A percentile compares a stretch with the other conserved stretches of the same genome.
Evolutionary conservation across 306 rosid species (phyloP).

Genomic region (Cotoneaster glaucophyllus): DNA sequence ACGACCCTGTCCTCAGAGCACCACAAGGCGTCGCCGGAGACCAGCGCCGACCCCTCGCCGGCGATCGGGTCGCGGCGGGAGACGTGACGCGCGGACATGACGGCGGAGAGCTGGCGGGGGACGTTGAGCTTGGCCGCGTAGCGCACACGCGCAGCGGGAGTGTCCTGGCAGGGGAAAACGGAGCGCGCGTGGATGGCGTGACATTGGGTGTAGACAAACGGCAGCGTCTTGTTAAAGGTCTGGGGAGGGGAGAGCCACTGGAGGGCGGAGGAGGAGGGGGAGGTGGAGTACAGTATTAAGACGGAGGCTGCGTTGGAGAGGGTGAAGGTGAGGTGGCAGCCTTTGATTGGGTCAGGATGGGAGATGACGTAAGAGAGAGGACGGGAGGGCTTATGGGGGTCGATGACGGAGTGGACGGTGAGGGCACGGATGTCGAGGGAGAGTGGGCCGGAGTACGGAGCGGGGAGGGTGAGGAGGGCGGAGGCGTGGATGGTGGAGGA

Average conservation of each 20-base stretch:
- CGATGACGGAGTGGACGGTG: constrained; percentile 38
- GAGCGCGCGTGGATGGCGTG: constrained; percentile 91
- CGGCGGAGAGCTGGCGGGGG: constrained; percentile 57
- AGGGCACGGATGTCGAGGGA: constrained; percentile 79
- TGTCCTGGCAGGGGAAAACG: constrained; percentile 86
- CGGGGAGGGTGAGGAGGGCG: constrained; percentile 48
- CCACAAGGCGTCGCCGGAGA: constrained; percentile 44
- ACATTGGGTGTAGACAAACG: constrained; percentile 89
- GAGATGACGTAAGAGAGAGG: constrained; percentile 53
- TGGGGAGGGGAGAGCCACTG: constrained; percentile 85
- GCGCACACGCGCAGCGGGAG: constrained; percentile 72
- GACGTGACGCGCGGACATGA: constrained; percentile 65
- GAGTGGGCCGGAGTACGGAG: constrained; percentile 51
- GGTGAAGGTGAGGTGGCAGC: constrained; percentile 45
- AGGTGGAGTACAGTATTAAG: constrained; percentile 43
- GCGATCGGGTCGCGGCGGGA: constrained; percentile 34
- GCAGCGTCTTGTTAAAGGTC: constrained; percentile 57
- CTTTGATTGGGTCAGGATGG: constrained; percentile 45
- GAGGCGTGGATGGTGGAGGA: constrained; percentile 55
- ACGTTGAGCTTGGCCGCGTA: constrained; percentile 52
- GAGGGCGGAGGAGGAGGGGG: constrained; percentile 77
- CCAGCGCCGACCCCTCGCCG: constrained; percentile 35
- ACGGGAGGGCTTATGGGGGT: constrained; percentile 24
- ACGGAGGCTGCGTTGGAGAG: constrained; percentile 53
- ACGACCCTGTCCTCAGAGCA: constrained; percentile 53